Conservation (phyloP, 768 basidiomycete species). For the Mycena galopus region DNA sequence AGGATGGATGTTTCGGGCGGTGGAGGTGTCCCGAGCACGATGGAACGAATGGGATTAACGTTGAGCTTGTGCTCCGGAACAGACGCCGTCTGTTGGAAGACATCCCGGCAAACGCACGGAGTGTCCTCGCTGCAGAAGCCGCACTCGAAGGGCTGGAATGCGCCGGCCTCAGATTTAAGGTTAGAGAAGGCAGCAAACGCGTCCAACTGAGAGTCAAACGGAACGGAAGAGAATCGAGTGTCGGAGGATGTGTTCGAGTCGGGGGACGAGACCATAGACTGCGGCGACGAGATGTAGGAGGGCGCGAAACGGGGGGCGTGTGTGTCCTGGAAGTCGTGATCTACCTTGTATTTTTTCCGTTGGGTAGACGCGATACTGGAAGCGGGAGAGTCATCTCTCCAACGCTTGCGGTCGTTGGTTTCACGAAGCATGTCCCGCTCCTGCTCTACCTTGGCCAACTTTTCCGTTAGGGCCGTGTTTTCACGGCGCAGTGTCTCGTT, state of each 20-base stretch:
- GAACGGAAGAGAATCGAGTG: constrained; percentile 47
- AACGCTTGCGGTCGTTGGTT: constrained; percentile 67
- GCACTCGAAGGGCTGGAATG: constrained; percentile 70
- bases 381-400: constrained; percentile 64
- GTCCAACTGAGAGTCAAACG: constrained; percentile 50
- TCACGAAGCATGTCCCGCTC: constrained; percentile 46
- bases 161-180: constrained; percentile 41
- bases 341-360: constrained; percentile 37
- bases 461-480: constrained; percentile 71
- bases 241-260: constrained; percentile 54
- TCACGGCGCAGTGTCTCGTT: constrained; percentile 81
- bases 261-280: constrained; percentile 67
- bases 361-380: constrained; percentile 40
- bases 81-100: constrained; percentile 63
- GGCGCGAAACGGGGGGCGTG: constrained; percentile 50
- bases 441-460: constrained; percentile 56
- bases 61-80: constrained; percentile 38
- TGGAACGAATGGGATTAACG: constrained; percentile 39
- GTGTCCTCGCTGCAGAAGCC: constrained; percentile 80
- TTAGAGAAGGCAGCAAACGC: constrained; percentile 43
- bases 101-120: constrained; percentile 84
- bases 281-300: constrained; percentile 57
- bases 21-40: constrained; percentile 42
- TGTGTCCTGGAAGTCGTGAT: constrained; percentile 47
- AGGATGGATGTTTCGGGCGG: constrained; percentile 68